Evolutionary conservation across 1,139 yeast genomes (phyloP), one percentile per base, ranked within the genome.

Genomic region (Kurtzmaniella quercitrusa): DNA sequence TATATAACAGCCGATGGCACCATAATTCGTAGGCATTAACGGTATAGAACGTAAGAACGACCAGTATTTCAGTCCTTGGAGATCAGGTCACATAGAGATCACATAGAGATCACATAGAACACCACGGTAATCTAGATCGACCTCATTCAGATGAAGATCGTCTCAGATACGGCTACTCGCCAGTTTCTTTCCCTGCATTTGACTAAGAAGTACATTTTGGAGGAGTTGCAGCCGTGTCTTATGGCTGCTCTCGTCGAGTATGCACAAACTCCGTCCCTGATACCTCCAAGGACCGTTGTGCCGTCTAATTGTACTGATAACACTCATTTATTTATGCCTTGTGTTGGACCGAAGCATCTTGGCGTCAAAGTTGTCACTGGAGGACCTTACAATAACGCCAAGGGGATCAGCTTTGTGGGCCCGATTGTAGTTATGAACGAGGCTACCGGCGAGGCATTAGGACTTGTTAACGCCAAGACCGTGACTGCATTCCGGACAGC

Each of bases 401-500:
- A 57, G 33, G 71, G 70, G 1, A 50, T 65, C 39, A 75, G 89
- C 67, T 45, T 80, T 70, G 66, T 75, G 60, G 65, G 89, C 68
- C 41, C 70, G 63, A 75, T 82, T 1, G 56, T 76, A 38, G 67
- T 81, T 10, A 51, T 81, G 34, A 76, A 79, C 49, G 75, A 75
- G 44, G 50, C 56, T 6, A 72, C 75, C 17, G 90, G 89, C 1
- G 63, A 64, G 29, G 59, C 80, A 14, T 45, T 60, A 18, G 87
- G 85, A 1, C 62, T 82, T 3, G 56, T 82, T 37, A 82, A 81
- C 53, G 88, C 85, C 2, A 68, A 70, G 41, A 70, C 79, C 0
- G 59, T 82, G 34, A 83, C 90, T 1, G 88, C 85, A 0, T 81
- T 82, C 51, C 66, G 89, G 53, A 83, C 90, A 1, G 88, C 88